Percentiles rank a stretch among this genome's conserved stretches.
These are phyloP conservation scores for Lactarius hatsudake DNA, from an alignment of 768 basidiomycete genomes.

Conservation along the genomic window DNA sequence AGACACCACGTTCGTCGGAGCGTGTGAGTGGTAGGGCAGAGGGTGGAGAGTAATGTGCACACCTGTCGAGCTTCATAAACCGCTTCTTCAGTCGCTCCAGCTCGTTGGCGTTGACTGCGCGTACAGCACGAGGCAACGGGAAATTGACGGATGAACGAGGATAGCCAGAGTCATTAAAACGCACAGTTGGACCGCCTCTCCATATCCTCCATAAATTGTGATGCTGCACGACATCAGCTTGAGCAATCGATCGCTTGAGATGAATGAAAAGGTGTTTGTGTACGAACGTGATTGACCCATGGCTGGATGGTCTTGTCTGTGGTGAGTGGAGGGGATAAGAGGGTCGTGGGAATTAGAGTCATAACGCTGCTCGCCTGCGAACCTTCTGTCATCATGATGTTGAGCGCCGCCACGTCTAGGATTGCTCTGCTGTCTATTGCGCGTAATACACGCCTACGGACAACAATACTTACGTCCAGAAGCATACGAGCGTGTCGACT, in stretches of 20 bases:
- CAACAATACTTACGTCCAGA: neutral
- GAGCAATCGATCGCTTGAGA: neutral
- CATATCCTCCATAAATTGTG: slow-evolving; percentile 98
- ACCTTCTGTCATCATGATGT: neutral
- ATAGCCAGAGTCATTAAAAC: slow-evolving; percentile 35
- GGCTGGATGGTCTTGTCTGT: slow-evolving; percentile 27
- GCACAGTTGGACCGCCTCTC: slow-evolving; percentile 95
- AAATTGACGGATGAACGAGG: neutral
- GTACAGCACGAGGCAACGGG: neutral
- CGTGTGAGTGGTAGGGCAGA: neutral
- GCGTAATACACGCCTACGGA: neutral
- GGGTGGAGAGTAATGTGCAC: slow-evolving; percentile 23
- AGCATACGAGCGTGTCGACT: neutral
- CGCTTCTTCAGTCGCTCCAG: slow-evolving; percentile 95
- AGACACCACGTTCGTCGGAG: neutral
- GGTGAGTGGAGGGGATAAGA: neutral
- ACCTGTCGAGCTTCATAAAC: slow-evolving; percentile 99
- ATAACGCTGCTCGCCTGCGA: neutral
- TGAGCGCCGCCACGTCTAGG: slow-evolving; percentile 4
- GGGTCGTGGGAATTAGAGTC: neutral
- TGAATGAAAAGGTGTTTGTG: neutral
- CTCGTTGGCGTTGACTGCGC: slow-evolving; percentile 87
- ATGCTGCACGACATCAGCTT: slow-evolving; percentile 47
- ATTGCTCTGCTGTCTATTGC: neutral
- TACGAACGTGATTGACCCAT: slow-evolving; percentile 86